phyloP scores from a whole-genome alignment of 345 rosid genomes.

The Ailanthus altissimus region DNA sequence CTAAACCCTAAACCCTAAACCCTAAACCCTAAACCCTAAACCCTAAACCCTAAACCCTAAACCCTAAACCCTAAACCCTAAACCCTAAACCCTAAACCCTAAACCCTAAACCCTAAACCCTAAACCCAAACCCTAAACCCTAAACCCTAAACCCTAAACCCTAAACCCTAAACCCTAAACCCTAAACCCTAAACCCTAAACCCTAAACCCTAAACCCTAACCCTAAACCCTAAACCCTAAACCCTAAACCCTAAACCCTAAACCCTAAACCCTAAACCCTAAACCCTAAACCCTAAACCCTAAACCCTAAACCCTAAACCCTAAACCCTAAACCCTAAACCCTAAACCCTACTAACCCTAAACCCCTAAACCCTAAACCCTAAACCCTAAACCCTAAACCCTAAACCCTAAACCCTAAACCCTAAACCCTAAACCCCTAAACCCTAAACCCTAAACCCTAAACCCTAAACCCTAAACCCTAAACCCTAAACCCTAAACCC shows the following conservation, averaged over 20 bases:
- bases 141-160: constrained; percentile 22
- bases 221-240: constrained; percentile 16
- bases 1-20: constrained; percentile 8
- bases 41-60: constrained; percentile 14
- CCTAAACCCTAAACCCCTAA: no score
- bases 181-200: constrained; percentile 23
- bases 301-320: constrained; percentile 21
- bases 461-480: constrained; percentile 26
- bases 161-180: constrained; percentile 18
- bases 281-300: constrained; percentile 18
- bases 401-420: constrained; percentile 23
- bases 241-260: constrained; percentile 22
- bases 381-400: constrained; percentile 22
- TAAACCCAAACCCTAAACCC: constrained; percentile 23
- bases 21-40: constrained; percentile 13
- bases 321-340: constrained; percentile 20
- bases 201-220: constrained; percentile 21
- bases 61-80: constrained; percentile 19
- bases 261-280: constrained; percentile 18
- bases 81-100: constrained; percentile 29
- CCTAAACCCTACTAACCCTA: background rate
- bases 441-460: background rate
- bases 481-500: constrained; percentile 20
- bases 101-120: constrained; percentile 26
- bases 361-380: background rate